phyloP scores from a whole-genome alignment of 139 green algal species.

The Chlorella sorokiniana region DNA sequence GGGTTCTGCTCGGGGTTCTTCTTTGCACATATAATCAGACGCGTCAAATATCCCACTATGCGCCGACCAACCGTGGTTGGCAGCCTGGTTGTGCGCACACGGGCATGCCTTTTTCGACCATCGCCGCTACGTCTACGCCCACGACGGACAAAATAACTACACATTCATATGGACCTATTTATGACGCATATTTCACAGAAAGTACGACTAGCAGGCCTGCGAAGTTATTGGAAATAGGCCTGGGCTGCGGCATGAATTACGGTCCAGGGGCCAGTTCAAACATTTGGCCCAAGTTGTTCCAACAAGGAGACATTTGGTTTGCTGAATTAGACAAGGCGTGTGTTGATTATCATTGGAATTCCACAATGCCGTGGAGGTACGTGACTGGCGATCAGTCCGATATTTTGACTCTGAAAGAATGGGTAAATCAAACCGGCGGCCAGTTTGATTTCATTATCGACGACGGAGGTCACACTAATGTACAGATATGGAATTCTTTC shows the following conservation, averaged over 20 bases:
- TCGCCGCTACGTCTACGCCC: background rate
- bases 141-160: background rate
- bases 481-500: slow-evolving; percentile 6
- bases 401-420: background rate
- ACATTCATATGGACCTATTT: background rate
- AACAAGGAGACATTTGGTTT: slow-evolving; percentile 24
- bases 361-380: background rate
- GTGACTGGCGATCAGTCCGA: slow-evolving; percentile 23
- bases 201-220: background rate
- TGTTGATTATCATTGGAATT: background rate
- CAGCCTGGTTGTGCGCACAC: too few relatives aligned
- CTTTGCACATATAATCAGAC: too few relatives aligned
- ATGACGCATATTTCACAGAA: background rate
- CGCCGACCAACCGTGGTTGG: too few relatives aligned
- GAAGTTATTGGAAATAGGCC: background rate
- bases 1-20: too few relatives aligned
- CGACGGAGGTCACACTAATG: slow-evolving; percentile 10
- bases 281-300: slow-evolving; percentile 12
- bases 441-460: slow-evolving; percentile 21
- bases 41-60: too few relatives aligned
- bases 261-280: background rate
- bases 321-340: background rate
- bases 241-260: background rate
- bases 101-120: too few relatives aligned
- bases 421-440: slow-evolving; percentile 1